Evolutionary conservation across 176 grass and related monocot species (phyloP).

Genomic region (Stipa capillata): DNA sequence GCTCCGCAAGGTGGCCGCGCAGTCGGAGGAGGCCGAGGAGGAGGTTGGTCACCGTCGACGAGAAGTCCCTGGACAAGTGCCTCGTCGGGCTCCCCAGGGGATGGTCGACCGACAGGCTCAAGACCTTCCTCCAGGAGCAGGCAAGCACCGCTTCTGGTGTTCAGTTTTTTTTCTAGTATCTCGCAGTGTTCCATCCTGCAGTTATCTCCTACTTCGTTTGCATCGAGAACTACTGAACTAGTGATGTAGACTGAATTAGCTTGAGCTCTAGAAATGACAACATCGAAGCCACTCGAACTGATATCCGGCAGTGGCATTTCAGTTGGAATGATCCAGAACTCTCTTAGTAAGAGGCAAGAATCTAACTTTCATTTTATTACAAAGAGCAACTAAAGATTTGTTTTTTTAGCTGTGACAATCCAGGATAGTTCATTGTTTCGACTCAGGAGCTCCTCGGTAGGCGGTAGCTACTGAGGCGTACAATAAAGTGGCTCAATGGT

Average conservation of each 20-base stretch:
- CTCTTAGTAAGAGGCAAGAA: too few relatives aligned
- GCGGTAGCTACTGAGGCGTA: too few relatives aligned
- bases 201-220: neutral
- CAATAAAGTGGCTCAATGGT: neutral
- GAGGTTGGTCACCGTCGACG: constrained; percentile 39
- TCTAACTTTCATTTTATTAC: neutral
- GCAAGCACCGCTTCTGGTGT: constrained; percentile 28
- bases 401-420: neutral
- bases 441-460: neutral
- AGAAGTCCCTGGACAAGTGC: constrained; percentile 59
- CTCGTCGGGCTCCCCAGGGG: constrained; percentile 66
- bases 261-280: too few relatives aligned
- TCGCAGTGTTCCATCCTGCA: too few relatives aligned
- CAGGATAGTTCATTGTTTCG: neutral
- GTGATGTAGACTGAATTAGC: neutral
- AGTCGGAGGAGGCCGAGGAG: constrained; percentile 19
- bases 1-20: constrained; percentile 16
- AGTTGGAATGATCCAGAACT: neutral
- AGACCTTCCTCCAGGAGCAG: constrained; percentile 62
- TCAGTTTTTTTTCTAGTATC: too few relatives aligned
- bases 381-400: neutral
- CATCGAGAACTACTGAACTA: neutral
- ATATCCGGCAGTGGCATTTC: neutral
- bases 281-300: neutral
- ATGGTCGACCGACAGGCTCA: constrained; percentile 55